Evolutionary conservation across 176 grass and related monocot species (phyloP).

Genomic region (Triticum dicoccoides): DNA sequence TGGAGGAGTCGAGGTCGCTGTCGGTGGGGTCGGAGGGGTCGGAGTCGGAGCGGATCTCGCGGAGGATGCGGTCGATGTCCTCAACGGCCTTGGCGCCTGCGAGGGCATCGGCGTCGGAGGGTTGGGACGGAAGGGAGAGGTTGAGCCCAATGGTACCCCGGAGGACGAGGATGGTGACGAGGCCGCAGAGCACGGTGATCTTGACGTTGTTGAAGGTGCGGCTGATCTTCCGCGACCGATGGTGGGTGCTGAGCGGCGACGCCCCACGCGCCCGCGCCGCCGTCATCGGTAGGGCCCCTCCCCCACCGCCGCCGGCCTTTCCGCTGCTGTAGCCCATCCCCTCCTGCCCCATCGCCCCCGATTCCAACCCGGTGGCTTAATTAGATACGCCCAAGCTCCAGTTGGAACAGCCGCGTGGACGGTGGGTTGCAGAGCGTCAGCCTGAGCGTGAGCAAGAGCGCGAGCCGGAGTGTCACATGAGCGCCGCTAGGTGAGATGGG

Average conservation of each 20-base stretch:
- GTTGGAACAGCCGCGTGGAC: neutral
- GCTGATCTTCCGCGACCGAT: constrained; percentile 60
- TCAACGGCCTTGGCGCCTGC: constrained; percentile 63
- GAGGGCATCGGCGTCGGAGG: constrained; percentile 49
- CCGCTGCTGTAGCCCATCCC: constrained; percentile 43
- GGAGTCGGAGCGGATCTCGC: constrained; percentile 85
- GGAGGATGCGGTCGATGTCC: constrained; percentile 91
- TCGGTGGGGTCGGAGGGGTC: constrained; percentile 47
- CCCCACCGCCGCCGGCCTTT: constrained; percentile 19
- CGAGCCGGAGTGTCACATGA: constrained; percentile 8
- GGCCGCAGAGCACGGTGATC: constrained; percentile 84
- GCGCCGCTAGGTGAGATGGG: neutral
- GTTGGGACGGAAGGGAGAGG: constrained; percentile 43
- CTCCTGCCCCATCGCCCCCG: constrained; percentile 46
- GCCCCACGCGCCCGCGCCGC: constrained; percentile 43
- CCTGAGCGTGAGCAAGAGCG: neutral
- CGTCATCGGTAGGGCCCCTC: constrained; percentile 43
- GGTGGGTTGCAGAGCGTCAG: neutral
- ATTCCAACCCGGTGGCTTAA: constrained; percentile 7
- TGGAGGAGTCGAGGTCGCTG: neutral
- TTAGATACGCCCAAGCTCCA: neutral
- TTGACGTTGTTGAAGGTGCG: constrained; percentile 98
- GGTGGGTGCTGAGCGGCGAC: constrained; percentile 40
- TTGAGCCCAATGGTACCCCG: constrained; percentile 75
- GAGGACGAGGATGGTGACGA: constrained; percentile 89